Evolutionary conservation across 768 basidiomycete genomes (phyloP).

Genomic region (Mrakia gelida): DNA sequence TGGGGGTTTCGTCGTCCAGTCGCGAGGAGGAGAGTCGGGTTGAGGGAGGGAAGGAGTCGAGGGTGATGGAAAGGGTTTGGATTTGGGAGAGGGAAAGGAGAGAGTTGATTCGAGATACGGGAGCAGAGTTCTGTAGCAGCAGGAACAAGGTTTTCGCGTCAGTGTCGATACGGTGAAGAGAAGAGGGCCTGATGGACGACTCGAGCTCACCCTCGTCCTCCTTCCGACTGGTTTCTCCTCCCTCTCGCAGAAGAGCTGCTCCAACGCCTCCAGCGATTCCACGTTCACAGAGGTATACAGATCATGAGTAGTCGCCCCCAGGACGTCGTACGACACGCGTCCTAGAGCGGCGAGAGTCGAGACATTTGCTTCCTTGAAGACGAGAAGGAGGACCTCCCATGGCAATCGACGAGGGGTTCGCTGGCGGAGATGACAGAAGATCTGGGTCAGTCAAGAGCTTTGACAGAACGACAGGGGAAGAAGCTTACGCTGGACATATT

Average conservation of each 20-base stretch:
- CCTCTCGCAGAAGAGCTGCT: not conserved
- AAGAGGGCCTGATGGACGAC: no score
- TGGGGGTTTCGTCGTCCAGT: not conserved
- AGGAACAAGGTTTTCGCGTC: not conserved
- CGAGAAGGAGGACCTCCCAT: not conserved
- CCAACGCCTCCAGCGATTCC: not conserved
- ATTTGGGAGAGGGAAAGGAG: not conserved
- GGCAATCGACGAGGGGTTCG: not conserved
- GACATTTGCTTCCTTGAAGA: not conserved
- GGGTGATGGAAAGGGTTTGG: not conserved
- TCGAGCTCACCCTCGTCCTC: slow-evolving; percentile 7
- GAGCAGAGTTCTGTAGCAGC: not conserved
- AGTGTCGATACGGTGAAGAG: no score
- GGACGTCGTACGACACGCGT: not conserved
- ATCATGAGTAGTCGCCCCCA: not conserved
- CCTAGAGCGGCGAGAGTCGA: not conserved
- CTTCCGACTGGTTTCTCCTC: not conserved
- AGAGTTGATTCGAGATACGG: not conserved
- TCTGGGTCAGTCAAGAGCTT: not conserved
- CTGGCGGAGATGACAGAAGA: not conserved
- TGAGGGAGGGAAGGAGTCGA: not conserved
- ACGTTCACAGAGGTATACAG: not conserved
- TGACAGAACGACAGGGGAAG: no score
- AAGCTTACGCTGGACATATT: not conserved
- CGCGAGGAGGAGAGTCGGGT: not conserved